Conservation (phyloP, 108 stramenopile species). For the Asterionellopsis glacialis region DNA sequence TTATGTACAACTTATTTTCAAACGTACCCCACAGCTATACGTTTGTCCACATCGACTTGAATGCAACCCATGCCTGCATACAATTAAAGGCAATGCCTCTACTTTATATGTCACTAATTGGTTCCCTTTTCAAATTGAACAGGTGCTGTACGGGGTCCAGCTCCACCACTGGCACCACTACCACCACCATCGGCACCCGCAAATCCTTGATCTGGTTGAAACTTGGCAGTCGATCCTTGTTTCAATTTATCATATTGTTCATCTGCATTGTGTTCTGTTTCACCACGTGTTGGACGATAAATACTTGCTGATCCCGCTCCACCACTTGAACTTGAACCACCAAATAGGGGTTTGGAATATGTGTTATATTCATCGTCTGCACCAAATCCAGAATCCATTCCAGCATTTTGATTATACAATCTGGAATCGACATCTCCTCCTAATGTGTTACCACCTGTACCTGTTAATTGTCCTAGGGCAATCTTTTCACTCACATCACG, state of each 20-base stretch:
- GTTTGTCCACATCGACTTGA: too few species aligned
- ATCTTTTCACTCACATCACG: slow-evolving; percentile 98
- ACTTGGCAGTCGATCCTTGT: slow-evolving; percentile 75
- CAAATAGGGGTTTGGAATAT: slow-evolving; percentile 92
- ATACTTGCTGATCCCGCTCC: slow-evolving; percentile 82
- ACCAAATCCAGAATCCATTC: slow-evolving; percentile 95
- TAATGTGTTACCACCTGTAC: slow-evolving; percentile 54
- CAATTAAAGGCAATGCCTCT: too few species aligned
- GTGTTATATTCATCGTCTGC: slow-evolving; percentile 97
- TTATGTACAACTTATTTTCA: too few species aligned
- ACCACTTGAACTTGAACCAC: slow-evolving; percentile 59
- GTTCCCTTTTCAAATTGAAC: slow-evolving; percentile 87
- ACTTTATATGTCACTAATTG: slow-evolving; percentile 4
- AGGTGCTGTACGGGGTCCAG: slow-evolving; percentile 56
- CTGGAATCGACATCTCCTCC: slow-evolving; percentile 90
- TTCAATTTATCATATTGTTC: slow-evolving; percentile 72
- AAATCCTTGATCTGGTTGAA: slow-evolving; percentile 82
- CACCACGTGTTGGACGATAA: slow-evolving; percentile 88
- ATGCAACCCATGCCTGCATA: too few species aligned
- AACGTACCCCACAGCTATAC: too few species aligned
- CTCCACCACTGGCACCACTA: slow-evolving; percentile 30
- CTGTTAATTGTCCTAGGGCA: slow-evolving; percentile 94
- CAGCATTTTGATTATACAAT: slow-evolving; percentile 93
- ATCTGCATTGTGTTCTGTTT: slow-evolving; percentile 72
- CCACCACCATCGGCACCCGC: slow-evolving; percentile 76